These are phyloP conservation scores for Lichtheimia ramosa DNA, from an alignment of 371 early-diverging fungal species.

Conservation along the genomic window DNA sequence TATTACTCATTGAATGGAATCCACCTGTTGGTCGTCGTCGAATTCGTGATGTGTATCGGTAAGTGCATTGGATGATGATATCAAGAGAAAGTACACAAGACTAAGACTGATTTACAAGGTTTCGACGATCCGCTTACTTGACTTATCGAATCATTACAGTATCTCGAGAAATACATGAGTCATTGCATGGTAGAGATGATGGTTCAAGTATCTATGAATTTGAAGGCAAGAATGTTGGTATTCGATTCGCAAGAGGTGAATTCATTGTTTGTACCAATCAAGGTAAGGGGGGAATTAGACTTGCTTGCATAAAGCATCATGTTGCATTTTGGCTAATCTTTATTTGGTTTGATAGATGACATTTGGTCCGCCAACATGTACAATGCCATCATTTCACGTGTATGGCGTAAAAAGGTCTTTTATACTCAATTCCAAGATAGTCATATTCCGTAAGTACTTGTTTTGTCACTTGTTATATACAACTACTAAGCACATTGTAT, in stretches of 20 bases:
- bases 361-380: constrained; percentile 48
- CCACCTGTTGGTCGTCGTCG: constrained; percentile 30
- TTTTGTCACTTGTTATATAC: background rate
- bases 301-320: background rate
- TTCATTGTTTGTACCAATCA: constrained; percentile 46
- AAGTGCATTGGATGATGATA: background rate
- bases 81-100: background rate
- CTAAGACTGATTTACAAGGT: constrained; percentile 17
- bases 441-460: constrained; percentile 28
- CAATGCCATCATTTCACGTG: constrained; percentile 39
- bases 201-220: constrained; percentile 33
- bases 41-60: constrained; percentile 37
- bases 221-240: constrained; percentile 49
- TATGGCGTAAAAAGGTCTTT: constrained; percentile 35
- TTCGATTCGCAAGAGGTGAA: constrained; percentile 47
- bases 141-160: constrained; percentile 48
- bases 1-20: constrained; percentile 49
- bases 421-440: constrained; percentile 43
- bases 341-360: constrained; percentile 26
- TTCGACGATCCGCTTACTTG: constrained; percentile 33
- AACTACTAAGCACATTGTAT: background rate
- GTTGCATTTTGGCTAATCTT: background rate
- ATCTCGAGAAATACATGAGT: constrained; percentile 33
- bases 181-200: constrained; percentile 17
- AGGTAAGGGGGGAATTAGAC: constrained; percentile 18